These are phyloP conservation scores for Filosporella fistucella DNA, from an alignment of 495 filamentous ascomycete species.

Conservation along the genomic window DNA sequence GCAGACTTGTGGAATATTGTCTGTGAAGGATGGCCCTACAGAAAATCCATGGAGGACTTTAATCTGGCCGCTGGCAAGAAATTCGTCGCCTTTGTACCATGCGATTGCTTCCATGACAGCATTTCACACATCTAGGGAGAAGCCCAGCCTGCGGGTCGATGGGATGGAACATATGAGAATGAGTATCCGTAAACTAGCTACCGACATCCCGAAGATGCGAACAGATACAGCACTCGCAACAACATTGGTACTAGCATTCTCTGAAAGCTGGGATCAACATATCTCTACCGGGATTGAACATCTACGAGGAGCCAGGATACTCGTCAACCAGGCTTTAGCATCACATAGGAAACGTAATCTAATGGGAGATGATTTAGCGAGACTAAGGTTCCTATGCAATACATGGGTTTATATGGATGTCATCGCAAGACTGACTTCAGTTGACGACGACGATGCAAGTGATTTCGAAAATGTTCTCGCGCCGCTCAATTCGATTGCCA, in stretches of 20 bases:
- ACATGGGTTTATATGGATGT: constrained; percentile 84
- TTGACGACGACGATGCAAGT: constrained; percentile 52
- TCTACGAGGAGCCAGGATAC: constrained; percentile 62
- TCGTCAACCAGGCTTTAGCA: constrained; percentile 56
- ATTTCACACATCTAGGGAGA: constrained; percentile 65
- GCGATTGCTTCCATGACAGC: constrained; percentile 72
- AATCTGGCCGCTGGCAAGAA: constrained; percentile 65
- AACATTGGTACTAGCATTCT: constrained; percentile 68
- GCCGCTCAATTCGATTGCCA: constrained; percentile 27
- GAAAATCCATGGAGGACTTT: constrained; percentile 79
- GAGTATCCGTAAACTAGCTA: constrained; percentile 54
- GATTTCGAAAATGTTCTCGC: constrained; percentile 43
- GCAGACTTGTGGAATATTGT: constrained; percentile 72
- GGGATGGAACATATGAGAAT: constrained; percentile 72
- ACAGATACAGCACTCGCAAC: constrained; percentile 68
- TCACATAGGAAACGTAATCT: constrained; percentile 15
- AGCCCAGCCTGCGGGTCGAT: constrained; percentile 51
- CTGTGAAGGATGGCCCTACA: constrained; percentile 64
- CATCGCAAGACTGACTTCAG: constrained; percentile 67
- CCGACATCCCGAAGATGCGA: constrained; percentile 56
- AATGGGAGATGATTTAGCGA: constrained; percentile 38
- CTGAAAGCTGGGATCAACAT: constrained; percentile 74
- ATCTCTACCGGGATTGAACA: constrained; percentile 73
- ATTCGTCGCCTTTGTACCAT: constrained; percentile 68
- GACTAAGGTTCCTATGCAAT: constrained; percentile 70